phyloP scores from a whole-genome alignment of 2,329 filamentous ascomycete species.

The Colletotrichum abscissum region DNA sequence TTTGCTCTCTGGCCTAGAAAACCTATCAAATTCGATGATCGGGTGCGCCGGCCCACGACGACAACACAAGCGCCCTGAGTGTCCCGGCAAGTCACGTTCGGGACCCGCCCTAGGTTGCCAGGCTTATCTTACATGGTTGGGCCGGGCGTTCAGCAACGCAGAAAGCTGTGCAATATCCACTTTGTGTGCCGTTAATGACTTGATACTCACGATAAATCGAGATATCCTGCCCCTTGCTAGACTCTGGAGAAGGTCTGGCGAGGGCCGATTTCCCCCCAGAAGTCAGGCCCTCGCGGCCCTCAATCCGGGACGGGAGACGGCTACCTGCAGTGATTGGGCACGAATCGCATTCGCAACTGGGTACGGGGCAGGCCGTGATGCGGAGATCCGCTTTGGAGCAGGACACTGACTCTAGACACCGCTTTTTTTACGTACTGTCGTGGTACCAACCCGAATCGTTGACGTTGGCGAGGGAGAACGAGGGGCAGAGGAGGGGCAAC shows the following conservation, averaged over 20 bases:
- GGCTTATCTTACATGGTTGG: slow-evolving; percentile 11
- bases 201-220: not conserved
- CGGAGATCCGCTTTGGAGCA: slow-evolving; percentile 26
- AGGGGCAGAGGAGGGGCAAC: slow-evolving; percentile 1
- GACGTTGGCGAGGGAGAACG: not conserved
- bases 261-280: not conserved
- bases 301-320: not conserved
- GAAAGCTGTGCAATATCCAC: slow-evolving; percentile 17
- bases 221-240: not conserved
- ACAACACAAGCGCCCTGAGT: slow-evolving; percentile 26
- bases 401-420: slow-evolving; percentile 28
- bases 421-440: slow-evolving; percentile 20
- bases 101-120: slow-evolving; percentile 1
- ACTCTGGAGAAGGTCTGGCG: not conserved
- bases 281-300: slow-evolving; percentile 5
- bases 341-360: not conserved
- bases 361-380: not conserved
- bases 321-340: slow-evolving; percentile 9
- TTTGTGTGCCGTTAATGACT: not conserved
- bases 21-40: not conserved
- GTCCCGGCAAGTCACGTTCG: slow-evolving; percentile 1
- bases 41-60: slow-evolving; percentile 28
- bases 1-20: not conserved
- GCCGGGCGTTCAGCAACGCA: not conserved
- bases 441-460: not conserved